Conservation (phyloP, 768 basidiomycete species). For the Xerocomus brunneocitrinus region DNA sequence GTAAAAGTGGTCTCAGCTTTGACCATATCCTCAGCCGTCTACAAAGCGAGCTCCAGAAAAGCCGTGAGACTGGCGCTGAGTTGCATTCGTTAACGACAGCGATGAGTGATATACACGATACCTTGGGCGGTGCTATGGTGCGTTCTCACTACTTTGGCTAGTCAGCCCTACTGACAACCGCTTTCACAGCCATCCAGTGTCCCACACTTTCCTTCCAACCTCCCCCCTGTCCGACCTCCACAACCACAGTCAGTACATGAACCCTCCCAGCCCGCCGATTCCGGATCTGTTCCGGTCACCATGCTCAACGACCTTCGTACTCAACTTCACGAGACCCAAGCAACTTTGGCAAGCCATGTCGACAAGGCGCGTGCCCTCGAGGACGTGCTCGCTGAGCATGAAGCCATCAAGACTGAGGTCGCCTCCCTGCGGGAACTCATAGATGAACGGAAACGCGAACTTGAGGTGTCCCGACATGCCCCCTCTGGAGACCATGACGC, state of each 20-base stretch:
- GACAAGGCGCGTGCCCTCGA: slow-evolving; percentile 85
- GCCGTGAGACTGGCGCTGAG: slow-evolving; percentile 87
- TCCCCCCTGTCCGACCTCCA: slow-evolving; percentile 62
- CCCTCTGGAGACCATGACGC: slow-evolving; percentile 22
- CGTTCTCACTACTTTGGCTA: slow-evolving; percentile 25
- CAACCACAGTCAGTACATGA: slow-evolving; percentile 20
- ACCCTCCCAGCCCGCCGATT: slow-evolving; percentile 26
- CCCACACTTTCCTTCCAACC: slow-evolving; percentile 56
- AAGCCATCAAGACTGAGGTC: slow-evolving; percentile 76
- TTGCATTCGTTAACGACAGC: slow-evolving; percentile 69
- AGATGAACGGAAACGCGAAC: slow-evolving; percentile 57
- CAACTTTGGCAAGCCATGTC: slow-evolving; percentile 68
- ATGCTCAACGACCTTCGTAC: slow-evolving; percentile 63
- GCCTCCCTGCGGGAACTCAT: slow-evolving; percentile 65
- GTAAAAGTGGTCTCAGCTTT: too few species aligned
- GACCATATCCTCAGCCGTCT: slow-evolving; percentile 80
- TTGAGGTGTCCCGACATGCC: slow-evolving; percentile 28
- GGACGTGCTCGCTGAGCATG: slow-evolving; percentile 77
- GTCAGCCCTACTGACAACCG: slow-evolving; percentile 2
- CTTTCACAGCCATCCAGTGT: slow-evolving; percentile 50
- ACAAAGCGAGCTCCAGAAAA: slow-evolving; percentile 93
- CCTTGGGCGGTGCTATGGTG: slow-evolving; percentile 78
- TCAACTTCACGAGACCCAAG: slow-evolving; percentile 82
- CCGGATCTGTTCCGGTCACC: slow-evolving; percentile 4
- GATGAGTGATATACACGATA: slow-evolving; percentile 91